A percentile compares a stretch with the other conserved stretches of the same genome.
phyloP scores from a whole-genome alignment of 768 basidiomycete species.

The Crucibulum laeve region DNA sequence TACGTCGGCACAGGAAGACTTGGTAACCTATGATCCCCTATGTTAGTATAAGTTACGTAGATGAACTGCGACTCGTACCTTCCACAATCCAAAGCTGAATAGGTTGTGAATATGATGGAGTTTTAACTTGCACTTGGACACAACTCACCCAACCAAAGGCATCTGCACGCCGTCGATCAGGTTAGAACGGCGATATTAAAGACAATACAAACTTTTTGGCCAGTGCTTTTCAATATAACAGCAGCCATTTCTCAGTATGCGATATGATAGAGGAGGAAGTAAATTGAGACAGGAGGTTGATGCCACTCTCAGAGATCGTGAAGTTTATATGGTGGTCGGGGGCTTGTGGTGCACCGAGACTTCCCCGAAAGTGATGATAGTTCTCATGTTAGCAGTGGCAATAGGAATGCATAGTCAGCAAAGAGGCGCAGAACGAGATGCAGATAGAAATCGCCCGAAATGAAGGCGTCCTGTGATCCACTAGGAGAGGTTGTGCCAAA shows the following conservation, averaged over 20 bases:
- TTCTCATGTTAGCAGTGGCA: not conserved
- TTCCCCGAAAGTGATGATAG: slow-evolving; percentile 2
- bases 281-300: not conserved
- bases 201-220: slow-evolving; percentile 41
- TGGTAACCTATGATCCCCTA: slow-evolving; percentile 41
- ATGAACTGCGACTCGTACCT: slow-evolving; percentile 13
- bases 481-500: too few species aligned
- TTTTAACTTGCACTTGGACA: slow-evolving; percentile 11
- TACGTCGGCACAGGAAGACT: slow-evolving; percentile 56
- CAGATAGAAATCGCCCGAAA: too few species aligned
- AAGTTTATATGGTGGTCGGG: not conserved
- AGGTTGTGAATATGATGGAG: slow-evolving; percentile 3
- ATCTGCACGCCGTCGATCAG: slow-evolving; percentile 33
- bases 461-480: too few species aligned
- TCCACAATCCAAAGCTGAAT: slow-evolving; percentile 28
- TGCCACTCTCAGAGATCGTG: too few species aligned
- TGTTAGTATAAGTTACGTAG: slow-evolving; percentile 7
- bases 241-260: slow-evolving; percentile 37
- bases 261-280: not conserved
- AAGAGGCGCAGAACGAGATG: slow-evolving; percentile 8
- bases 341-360: slow-evolving; percentile 3
- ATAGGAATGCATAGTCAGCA: not conserved
- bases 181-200: slow-evolving; percentile 1
- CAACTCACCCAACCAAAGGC: slow-evolving; percentile 22
- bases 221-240: slow-evolving; percentile 54